Percentiles rank a stretch among this genome's conserved stretches.
Evolutionary conservation across 2,329 filamentous ascomycete species (phyloP).

Genomic region (Penicillium sp.): DNA sequence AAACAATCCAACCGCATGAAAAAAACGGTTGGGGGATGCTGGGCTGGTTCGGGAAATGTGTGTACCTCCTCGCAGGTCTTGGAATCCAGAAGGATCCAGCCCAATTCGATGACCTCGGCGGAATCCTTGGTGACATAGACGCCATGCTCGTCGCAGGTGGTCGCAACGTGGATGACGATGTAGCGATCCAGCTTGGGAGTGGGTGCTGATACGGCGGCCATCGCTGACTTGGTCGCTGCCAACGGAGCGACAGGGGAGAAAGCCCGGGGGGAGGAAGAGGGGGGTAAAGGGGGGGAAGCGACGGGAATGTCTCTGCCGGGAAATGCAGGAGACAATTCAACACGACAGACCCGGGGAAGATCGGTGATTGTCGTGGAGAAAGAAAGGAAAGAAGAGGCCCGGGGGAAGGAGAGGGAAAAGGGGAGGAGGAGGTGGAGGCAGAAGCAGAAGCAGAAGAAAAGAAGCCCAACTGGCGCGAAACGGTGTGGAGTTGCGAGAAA

Average conservation of each 20-base stretch:
- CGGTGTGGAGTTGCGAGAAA: constrained; percentile 26
- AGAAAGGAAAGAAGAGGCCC: constrained; percentile 29
- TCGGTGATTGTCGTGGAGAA: constrained; percentile 26
- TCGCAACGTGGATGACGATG: constrained; percentile 97
- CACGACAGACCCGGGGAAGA: constrained; percentile 28
- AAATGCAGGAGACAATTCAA: constrained; percentile 32
- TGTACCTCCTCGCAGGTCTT: constrained; percentile 91
- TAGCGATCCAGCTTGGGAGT: constrained; percentile 87
- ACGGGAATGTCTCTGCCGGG: constrained; percentile 28
- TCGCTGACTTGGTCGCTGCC: constrained; percentile 34
- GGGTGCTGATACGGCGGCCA: constrained; percentile 52
- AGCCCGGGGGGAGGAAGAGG: constrained; percentile 21
- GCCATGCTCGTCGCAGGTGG: constrained; percentile 97
- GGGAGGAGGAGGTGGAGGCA: constrained; percentile 18
- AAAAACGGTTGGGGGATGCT: constrained; percentile 9
- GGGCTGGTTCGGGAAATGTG: constrained; percentile 14
- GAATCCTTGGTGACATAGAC: constrained; percentile 99
- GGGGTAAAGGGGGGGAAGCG: constrained; percentile 8
- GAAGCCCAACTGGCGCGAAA: constrained; percentile 18
- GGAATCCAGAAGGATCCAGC: constrained; percentile 93
- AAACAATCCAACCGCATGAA: not conserved
- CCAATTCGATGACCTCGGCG: constrained; percentile 97
- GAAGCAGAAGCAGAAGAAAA: constrained; percentile 21
- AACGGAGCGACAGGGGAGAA: constrained; percentile 31
- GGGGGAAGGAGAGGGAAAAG: constrained; percentile 16